A percentile compares a stretch with the other conserved stretches of the same genome.
Conservation (phyloP, 2,329 filamentous ascomycete genomes). For the Ustilaginoidea virens region DNA sequence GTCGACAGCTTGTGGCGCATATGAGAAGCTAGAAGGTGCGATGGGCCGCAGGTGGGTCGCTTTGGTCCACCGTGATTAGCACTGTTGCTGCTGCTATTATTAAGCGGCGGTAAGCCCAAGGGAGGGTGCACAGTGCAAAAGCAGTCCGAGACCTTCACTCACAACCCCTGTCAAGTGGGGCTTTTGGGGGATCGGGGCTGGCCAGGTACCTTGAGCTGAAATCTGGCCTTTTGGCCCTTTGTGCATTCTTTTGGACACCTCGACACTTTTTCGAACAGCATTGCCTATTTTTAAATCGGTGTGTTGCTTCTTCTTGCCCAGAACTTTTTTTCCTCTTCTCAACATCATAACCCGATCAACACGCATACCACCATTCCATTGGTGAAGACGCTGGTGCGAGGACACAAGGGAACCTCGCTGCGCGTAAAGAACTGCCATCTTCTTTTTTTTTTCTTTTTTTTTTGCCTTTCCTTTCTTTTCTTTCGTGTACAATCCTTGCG, state of each 20-base stretch:
- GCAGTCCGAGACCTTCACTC: no score
- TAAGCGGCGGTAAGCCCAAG: no score
- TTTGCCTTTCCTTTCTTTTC: slow-evolving; percentile 9
- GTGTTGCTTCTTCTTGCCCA: slow-evolving; percentile 12
- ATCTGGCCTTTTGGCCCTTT: slow-evolving; percentile 38
- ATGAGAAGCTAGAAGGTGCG: no score
- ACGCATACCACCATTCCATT: slow-evolving; percentile 10
- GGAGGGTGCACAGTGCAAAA: no score
- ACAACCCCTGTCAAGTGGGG: slow-evolving; percentile 18
- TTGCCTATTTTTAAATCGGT: slow-evolving; percentile 19
- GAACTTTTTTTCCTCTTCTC: slow-evolving; percentile 13
- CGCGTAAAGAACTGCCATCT: slow-evolving; percentile 11
- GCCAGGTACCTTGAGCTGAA: slow-evolving; percentile 18
- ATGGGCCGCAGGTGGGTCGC: no score
- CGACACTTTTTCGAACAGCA: slow-evolving; percentile 18
- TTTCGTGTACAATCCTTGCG: no score
- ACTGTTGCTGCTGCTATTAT: no score
- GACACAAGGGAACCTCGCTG: slow-evolving; percentile 13
- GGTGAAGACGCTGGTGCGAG: slow-evolving; percentile 17
- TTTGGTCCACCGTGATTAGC: no score
- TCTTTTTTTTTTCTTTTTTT: slow-evolving; percentile 10
- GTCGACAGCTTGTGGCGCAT: no score
- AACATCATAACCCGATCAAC: slow-evolving; percentile 11
- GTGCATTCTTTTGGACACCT: slow-evolving; percentile 27
- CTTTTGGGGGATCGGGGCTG: slow-evolving; percentile 3